Percentiles rank a stretch among this genome's conserved stretches.
These are phyloP conservation scores for Aspergillus sp. DNA, from an alignment of 2,329 filamentous ascomycete genomes.

Conservation along the genomic window DNA sequence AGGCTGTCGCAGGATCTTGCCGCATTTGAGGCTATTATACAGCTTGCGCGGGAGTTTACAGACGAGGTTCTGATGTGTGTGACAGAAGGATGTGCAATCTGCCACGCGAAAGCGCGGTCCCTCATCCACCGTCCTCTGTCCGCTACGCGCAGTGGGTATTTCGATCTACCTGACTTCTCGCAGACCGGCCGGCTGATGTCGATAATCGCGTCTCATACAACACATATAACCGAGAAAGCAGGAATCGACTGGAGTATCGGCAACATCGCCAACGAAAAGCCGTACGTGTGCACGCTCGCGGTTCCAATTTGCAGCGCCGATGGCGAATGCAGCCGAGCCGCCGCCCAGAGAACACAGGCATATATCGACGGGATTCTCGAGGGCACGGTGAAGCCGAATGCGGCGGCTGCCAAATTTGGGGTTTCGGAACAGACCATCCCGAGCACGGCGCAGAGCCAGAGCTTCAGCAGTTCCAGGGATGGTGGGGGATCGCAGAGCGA, in stretches of 20 bases:
- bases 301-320: conserved; percentile 4
- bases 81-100: conserved; percentile 1
- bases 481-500: neutral
- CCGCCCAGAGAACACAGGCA: conserved; percentile 1
- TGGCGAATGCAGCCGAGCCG: conserved; percentile 2
- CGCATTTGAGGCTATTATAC: neutral
- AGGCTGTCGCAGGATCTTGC: neutral
- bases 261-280: conserved; percentile 3
- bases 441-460: neutral
- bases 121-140: conserved; percentile 4
- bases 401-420: neutral
- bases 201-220: conserved; percentile 6
- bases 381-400: neutral
- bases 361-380: conserved; percentile 2
- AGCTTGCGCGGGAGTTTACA: neutral
- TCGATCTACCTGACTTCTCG: conserved; percentile 5
- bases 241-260: conserved; percentile 5
- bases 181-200: conserved; percentile 3
- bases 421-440: neutral
- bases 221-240: neutral
- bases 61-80: neutral
- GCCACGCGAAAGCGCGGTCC: neutral
- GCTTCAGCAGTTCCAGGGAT: neutral
- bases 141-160: conserved; percentile 3
- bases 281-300: conserved; percentile 6